phyloP scores from a whole-genome alignment of 306 rosid species.

The Lathyrus tuberosus region DNA sequence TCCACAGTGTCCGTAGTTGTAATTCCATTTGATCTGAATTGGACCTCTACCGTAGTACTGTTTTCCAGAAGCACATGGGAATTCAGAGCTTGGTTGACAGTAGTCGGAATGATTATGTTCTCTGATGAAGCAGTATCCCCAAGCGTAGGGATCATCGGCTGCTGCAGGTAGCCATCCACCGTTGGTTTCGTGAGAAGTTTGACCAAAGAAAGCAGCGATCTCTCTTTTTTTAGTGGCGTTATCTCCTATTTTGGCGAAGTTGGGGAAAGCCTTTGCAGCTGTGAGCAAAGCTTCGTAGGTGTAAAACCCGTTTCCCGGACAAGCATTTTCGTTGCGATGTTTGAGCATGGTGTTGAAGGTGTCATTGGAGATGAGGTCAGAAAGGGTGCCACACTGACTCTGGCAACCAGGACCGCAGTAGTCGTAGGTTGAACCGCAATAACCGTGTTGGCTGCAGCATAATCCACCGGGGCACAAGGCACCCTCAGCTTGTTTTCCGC shows the following conservation, averaged over 20 bases:
- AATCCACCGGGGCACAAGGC: slow-evolving; percentile 48
- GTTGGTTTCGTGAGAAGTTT: slow-evolving; percentile 67
- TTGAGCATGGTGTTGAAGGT: slow-evolving; percentile 53
- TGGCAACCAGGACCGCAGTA: slow-evolving; percentile 52
- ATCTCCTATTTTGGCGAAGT: slow-evolving; percentile 57
- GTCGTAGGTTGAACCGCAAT: slow-evolving; percentile 40
- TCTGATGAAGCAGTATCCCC: slow-evolving; percentile 65
- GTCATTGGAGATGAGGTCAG: slow-evolving; percentile 39
- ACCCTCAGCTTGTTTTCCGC: slow-evolving; percentile 53
- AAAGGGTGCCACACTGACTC: slow-evolving; percentile 51
- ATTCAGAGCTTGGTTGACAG: slow-evolving; percentile 32
- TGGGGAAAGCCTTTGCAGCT: slow-evolving; percentile 52
- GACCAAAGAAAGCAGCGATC: slow-evolving; percentile 64
- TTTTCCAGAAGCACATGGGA: slow-evolving; percentile 57
- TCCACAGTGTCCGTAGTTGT: slow-evolving; percentile 69
- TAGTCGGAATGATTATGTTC: slow-evolving; percentile 40
- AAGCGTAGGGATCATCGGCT: slow-evolving; percentile 77
- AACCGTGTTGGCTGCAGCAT: slow-evolving; percentile 61
- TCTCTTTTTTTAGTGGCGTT: slow-evolving; percentile 51
- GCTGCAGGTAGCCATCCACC: slow-evolving; percentile 64
- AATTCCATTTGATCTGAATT: slow-evolving; percentile 58
- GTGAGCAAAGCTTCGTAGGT: slow-evolving; percentile 58
- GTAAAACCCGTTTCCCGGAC: slow-evolving; percentile 54
- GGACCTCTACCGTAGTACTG: slow-evolving; percentile 67
- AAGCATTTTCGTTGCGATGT: slow-evolving; percentile 43